These are phyloP conservation scores for Colletotrichum aenigma DNA, from an alignment of 2,329 filamentous ascomycete genomes.

Conservation along the genomic window DNA sequence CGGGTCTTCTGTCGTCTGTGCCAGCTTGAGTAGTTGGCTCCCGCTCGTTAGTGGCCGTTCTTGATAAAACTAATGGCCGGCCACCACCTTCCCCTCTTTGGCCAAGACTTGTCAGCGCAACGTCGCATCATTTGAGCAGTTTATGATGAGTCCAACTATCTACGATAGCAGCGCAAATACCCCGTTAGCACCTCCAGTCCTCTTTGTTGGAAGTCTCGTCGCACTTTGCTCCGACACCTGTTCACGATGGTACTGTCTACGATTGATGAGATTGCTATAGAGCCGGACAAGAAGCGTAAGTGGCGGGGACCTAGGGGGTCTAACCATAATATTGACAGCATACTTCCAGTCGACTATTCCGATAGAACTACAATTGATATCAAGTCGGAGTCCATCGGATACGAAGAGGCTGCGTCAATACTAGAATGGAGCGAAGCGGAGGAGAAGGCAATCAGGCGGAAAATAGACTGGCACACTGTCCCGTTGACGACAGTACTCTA, in stretches of 20 bases:
- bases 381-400: not conserved
- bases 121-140: not conserved
- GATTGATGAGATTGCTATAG: not conserved
- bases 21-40: not conserved
- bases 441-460: slow-evolving; percentile 51
- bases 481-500: slow-evolving; percentile 58
- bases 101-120: not conserved
- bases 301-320: not conserved
- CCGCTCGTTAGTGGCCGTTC: not conserved
- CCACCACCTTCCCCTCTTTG: not conserved
- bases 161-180: not conserved
- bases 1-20: not conserved
- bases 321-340: not conserved
- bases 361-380: not conserved
- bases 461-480: slow-evolving; percentile 57
- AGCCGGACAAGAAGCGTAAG: not conserved
- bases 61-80: not conserved
- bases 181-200: not conserved
- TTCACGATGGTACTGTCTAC: not conserved
- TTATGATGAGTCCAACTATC: not conserved
- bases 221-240: too few relatives aligned
- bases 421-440: slow-evolving; percentile 52
- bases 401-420: not conserved
- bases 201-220: not conserved
- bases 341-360: not conserved